Conservation (phyloP, 2,329 filamentous ascomycete species). For the Colletotrichum sp. region DNA sequence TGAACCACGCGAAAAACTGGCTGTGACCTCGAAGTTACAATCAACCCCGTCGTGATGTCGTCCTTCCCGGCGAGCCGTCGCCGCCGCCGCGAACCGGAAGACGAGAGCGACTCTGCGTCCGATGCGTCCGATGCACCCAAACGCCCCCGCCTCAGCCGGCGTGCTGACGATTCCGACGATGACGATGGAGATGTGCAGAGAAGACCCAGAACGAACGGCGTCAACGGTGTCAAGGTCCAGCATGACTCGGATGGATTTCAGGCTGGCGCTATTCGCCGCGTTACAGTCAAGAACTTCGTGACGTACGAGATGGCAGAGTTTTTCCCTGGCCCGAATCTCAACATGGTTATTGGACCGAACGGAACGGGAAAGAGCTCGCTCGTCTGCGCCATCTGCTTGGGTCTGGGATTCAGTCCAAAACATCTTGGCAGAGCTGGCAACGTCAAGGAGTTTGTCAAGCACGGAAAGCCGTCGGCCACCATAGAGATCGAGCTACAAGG, state of each 20-base stretch:
- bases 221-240: slow-evolving; percentile 8
- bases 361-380: slow-evolving; percentile 97
- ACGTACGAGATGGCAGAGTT: slow-evolving; percentile 95
- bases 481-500: slow-evolving; percentile 92
- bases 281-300: slow-evolving; percentile 87
- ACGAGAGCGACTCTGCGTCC: slow-evolving; percentile 37
- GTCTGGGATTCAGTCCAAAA: slow-evolving; percentile 82
- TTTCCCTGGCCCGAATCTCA: slow-evolving; percentile 86
- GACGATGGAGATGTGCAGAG: slow-evolving; percentile 14
- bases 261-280: slow-evolving; percentile 86
- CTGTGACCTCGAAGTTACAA: not conserved
- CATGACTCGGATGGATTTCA: slow-evolving; percentile 49
- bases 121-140: slow-evolving; percentile 36
- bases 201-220: slow-evolving; percentile 3
- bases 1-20: not conserved
- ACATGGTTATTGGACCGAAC: slow-evolving; percentile 99
- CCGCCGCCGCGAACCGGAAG: slow-evolving; percentile 46
- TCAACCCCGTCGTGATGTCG: not conserved
- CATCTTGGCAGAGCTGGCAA: slow-evolving; percentile 86
- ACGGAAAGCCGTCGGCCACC: slow-evolving; percentile 75
- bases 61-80: slow-evolving; percentile 5
- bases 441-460: slow-evolving; percentile 90
- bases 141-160: slow-evolving; percentile 36
- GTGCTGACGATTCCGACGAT: slow-evolving; percentile 20
- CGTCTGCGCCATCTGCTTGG: slow-evolving; percentile 94